Conservation (phyloP, 108 stramenopile genomes). For the Parietichytrium sp. region DNA sequence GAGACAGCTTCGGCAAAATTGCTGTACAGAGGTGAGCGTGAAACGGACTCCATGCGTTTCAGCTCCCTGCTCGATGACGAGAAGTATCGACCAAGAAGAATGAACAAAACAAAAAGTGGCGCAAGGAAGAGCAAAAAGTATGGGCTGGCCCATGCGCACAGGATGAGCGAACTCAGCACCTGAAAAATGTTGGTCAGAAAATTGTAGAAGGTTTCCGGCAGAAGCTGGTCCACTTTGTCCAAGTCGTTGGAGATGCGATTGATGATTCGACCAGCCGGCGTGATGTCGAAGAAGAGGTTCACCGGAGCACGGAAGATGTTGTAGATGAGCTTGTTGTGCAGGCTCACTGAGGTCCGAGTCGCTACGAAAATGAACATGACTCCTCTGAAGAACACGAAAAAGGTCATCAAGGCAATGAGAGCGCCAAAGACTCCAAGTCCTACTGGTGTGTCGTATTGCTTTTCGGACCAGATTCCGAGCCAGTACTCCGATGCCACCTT, state of each 20-base stretch:
- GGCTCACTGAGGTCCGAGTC: constrained; percentile 67
- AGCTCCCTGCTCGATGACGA: constrained; percentile 30
- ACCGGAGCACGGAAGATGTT: constrained; percentile 77
- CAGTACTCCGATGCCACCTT: constrained; percentile 41
- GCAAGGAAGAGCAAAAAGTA: constrained; percentile 71
- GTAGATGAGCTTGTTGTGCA: constrained; percentile 75
- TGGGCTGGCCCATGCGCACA: constrained; percentile 59
- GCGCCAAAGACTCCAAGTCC: neutral
- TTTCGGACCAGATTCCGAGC: constrained; percentile 24
- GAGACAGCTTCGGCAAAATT: neutral
- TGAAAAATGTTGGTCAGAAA: constrained; percentile 46
- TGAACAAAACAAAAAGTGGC: constrained; percentile 71
- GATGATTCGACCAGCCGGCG: constrained; percentile 80
- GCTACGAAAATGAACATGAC: neutral
- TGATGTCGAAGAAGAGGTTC: constrained; percentile 80
- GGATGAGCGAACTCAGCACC: constrained; percentile 67
- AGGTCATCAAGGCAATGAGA: constrained; percentile 41
- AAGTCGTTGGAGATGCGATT: constrained; percentile 63
- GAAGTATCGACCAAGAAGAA: constrained; percentile 59
- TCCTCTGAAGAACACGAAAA: neutral
- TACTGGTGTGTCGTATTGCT: neutral
- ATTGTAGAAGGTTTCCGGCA: constrained; percentile 55
- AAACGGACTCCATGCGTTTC: constrained; percentile 7
- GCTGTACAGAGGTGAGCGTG: neutral
- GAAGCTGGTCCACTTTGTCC: neutral